A percentile compares a stretch with the other conserved stretches of the same genome.
Conservation (phyloP, 2,329 filamentous ascomycete species). For the Alternaria solani region DNA sequence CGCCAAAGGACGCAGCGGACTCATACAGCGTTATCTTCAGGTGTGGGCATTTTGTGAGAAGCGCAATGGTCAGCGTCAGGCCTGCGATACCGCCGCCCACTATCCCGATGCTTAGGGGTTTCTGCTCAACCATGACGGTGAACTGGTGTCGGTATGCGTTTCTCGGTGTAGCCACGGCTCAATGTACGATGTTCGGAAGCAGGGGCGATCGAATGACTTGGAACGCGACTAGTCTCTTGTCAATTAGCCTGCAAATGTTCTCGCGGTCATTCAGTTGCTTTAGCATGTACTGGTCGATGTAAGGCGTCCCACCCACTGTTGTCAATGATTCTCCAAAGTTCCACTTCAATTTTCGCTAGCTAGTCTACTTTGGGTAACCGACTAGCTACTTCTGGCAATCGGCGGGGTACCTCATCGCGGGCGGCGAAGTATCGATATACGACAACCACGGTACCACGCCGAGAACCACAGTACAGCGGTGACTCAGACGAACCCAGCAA, state of each 20-base stretch:
- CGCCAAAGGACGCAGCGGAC: slow-evolving; percentile 61
- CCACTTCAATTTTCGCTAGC: no score
- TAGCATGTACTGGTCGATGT: not conserved
- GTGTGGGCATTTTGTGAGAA: slow-evolving; percentile 52
- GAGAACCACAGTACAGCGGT: no score
- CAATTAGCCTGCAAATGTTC: not conserved
- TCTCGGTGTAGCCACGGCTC: not conserved
- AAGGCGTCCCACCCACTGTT: not conserved
- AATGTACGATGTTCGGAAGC: not conserved
- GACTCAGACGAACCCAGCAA: no score
- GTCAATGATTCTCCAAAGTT: no score
- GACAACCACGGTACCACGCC: no score
- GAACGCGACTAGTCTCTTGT: not conserved
- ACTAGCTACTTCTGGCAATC: no score
- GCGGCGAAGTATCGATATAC: no score
- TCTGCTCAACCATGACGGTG: slow-evolving; percentile 9
- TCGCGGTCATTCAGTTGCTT: not conserved
- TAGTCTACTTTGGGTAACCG: no score
- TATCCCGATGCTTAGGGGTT: slow-evolving; percentile 58
- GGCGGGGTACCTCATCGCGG: no score
- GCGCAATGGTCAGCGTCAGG: slow-evolving; percentile 60
- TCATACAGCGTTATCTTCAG: slow-evolving; percentile 64
- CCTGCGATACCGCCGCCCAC: slow-evolving; percentile 68
- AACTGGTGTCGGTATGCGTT: not conserved
- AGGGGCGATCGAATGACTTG: not conserved